Evolutionary conservation across 2,329 filamentous ascomycete genomes (phyloP).

Genomic region (Fusarium tjaetaba): DNA sequence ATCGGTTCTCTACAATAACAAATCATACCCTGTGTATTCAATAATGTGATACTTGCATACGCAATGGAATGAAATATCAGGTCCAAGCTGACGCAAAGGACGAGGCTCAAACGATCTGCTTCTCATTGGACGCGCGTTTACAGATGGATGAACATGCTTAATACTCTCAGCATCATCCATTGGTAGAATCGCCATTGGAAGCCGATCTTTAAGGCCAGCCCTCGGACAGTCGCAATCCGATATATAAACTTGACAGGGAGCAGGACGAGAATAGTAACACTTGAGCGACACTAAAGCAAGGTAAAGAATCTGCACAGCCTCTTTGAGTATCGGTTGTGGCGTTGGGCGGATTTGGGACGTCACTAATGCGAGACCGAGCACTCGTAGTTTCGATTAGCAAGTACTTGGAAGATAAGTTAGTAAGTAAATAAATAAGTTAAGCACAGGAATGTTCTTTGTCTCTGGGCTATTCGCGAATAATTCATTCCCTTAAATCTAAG

Average conservation of each 20-base stretch:
- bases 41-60: background rate
- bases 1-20: background rate
- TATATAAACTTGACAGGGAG: background rate
- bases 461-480: background rate
- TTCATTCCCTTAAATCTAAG: background rate
- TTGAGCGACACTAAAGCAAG: background rate
- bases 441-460: background rate
- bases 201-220: constrained; percentile 6
- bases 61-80: background rate
- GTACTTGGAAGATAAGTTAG: background rate
- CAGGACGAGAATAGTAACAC: constrained; percentile 26
- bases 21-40: background rate
- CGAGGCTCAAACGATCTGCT: constrained; percentile 22
- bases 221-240: constrained; percentile 21
- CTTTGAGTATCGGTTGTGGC: constrained; percentile 33
- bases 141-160: background rate
- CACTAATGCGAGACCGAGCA: background rate
- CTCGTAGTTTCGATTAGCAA: background rate
- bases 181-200: constrained; percentile 20
- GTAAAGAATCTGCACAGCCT: constrained; percentile 32
- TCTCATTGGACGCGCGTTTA: constrained; percentile 33
- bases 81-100: constrained; percentile 23
- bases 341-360: constrained; percentile 22
- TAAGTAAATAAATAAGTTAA: background rate
- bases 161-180: background rate